Base-by-base conservation (phyloP, 2,329 filamentous ascomycete genomes). In the Fusarium haematococcum region DNA sequence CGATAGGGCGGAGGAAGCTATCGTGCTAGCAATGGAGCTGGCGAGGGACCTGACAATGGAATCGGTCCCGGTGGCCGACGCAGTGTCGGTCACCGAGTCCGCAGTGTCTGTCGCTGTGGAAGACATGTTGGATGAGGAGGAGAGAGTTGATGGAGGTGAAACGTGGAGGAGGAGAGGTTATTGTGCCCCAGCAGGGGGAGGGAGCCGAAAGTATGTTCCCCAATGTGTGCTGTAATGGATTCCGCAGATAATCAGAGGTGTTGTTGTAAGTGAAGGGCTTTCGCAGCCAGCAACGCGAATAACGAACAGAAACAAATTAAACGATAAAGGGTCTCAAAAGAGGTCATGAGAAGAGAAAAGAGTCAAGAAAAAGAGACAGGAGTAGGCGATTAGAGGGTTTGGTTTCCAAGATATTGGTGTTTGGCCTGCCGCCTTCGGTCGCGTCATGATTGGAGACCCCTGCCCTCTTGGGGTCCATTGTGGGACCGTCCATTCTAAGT, bases 381-480 rank as follows among this genome's bases (percentile, higher is more conserved):
- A 35, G 41, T 23, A 16, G 61, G 56, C 48, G 56, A 58, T 54
- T 20, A 54, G 39, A 64, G n/a, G 64, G 68, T 69, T 71, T 70
- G 57, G 64, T 63, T 76, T 72, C 71, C 72, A 71, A 74, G 70
- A 75, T 75, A 69, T 73, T 65, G 41, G 66, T 71, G 67, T 74
- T 75, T 71, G 65, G 58, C 32, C 48, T 62, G 67, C 63, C 32
- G 52, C 58, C 10, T 23, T 59, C 56, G 33, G 63, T 75, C 69
- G 73, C 74, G 74, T 76, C 74, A 76, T 76, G 69, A 57, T 50
- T 67, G n/a, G 62, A 39, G 16, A 61, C 70, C 74, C 69, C 45
- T 75, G 74, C 61, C 59, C 33, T 58, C 35, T 43, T 37, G 20
- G 48, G 30, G 18, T 32, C 18, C 13, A 32, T 54, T 48, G 27